Base-by-base conservation (phyloP, 2,329 filamentous ascomycete species). In the Thielaviopsis populi region DNA sequence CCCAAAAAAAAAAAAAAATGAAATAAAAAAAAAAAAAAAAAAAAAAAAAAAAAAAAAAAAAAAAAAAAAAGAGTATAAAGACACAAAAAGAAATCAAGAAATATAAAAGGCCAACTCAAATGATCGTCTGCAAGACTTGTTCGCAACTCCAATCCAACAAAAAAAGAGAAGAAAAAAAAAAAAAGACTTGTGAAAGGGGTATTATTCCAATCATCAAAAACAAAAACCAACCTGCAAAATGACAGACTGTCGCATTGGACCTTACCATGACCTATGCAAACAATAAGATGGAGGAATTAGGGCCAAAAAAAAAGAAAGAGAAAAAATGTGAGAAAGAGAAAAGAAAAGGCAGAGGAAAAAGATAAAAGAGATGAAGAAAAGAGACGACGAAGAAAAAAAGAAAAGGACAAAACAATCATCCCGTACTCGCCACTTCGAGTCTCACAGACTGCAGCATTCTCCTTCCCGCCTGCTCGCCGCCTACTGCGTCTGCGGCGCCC, bases 401-500 rank as follows among this genome's bases (percentile, higher is more conserved):
- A 41, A 65, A 61, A 41, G 27, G 30, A n/a, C n/a, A n/a, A n/a
- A n/a, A n/a, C n/a, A n/a, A n/a, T n/a, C n/a, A n/a, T n/a, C n/a
- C n/a, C n/a, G n/a, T 37, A 56, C 30, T 56, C 50, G 22, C 22
- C 13, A 13, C n/a, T 19, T 50, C 46, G 19, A 4, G 46, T 46
- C 5, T 46, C n/a, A 6, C n/a, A 17, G 1, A 17, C 42, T 19
- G 46, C 13, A 22, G 19, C 37, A n/a, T n/a, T n/a, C n/a, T n/a
- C n/a, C n/a, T n/a, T n/a, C n/a, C n/a, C n/a, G n/a, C n/a, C n/a
- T n/a, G n/a, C n/a, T n/a, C n/a, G n/a, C n/a, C n/a, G n/a, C 19
- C 37, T 50, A 66, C 62, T 62, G 62, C 40, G 62, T 64, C 48
- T 66, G 65, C 15, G 63, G 58, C 6, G 59, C 59, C n/a, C 61